A percentile compares a stretch with the other conserved stretches of the same genome.
phyloP scores from a whole-genome alignment of 2,329 filamentous ascomycete species.

The Diaporthe aspalathi region DNA sequence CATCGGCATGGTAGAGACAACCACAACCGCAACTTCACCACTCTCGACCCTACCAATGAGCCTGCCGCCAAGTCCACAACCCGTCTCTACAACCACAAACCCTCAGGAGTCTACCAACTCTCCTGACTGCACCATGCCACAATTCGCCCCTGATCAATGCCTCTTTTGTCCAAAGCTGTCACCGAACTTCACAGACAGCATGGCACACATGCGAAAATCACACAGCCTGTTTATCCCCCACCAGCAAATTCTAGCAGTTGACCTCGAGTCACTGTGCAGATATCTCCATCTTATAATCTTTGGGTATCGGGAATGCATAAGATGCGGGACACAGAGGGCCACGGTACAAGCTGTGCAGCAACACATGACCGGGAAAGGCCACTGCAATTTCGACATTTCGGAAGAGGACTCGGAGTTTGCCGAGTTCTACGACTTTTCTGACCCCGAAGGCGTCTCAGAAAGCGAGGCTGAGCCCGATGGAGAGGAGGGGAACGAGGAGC shows the following conservation, averaged over 20 bases:
- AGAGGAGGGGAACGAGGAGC: background rate
- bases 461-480: background rate
- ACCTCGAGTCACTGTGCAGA: conserved; percentile 58
- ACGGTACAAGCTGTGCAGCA: conserved; percentile 60
- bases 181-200: conserved; percentile 49
- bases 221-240: conserved; percentile 60
- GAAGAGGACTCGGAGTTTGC: conserved; percentile 51
- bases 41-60: background rate
- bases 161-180: conserved; percentile 55
- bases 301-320: conserved; percentile 62
- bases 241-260: conserved; percentile 54
- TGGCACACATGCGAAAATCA: conserved; percentile 60
- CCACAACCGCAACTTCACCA: conserved; percentile 7
- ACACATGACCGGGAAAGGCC: conserved; percentile 61
- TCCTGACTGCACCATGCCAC: background rate
- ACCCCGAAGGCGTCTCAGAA: conserved; percentile 34
- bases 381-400: conserved; percentile 57
- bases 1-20: conserved; percentile 14
- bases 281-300: conserved; percentile 62
- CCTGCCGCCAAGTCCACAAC: background rate
- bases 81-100: background rate
- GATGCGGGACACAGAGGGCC: conserved; percentile 57
- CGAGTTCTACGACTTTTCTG: conserved; percentile 54
- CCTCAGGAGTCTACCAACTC: background rate
- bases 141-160: conserved; percentile 50